phyloP scores from a whole-genome alignment of 306 rosid genomes.

The Cercis canadensis region DNA sequence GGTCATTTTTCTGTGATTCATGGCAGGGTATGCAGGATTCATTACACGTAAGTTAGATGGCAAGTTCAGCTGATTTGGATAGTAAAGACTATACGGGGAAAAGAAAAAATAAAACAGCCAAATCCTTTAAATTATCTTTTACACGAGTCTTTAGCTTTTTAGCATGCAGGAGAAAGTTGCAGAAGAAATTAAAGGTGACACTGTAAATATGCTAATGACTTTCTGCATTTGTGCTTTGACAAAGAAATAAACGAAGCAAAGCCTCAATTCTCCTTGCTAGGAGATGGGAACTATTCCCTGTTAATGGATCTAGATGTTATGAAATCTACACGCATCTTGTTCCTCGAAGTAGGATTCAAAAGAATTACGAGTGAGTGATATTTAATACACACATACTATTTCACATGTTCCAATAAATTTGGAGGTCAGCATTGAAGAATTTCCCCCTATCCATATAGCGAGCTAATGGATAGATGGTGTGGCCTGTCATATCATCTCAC shows the following conservation, averaged over 20 bases:
- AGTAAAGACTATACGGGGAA: background rate
- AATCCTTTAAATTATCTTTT: background rate
- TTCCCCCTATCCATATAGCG: slow-evolving; percentile 25
- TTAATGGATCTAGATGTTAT: slow-evolving; percentile 7
- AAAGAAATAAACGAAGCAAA: slow-evolving; percentile 21
- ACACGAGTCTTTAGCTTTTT: background rate
- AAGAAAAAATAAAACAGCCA: background rate
- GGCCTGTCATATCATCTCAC: slow-evolving; percentile 28
- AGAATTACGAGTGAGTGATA: slow-evolving; percentile 13
- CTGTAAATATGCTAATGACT: background rate
- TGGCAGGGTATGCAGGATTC: slow-evolving; percentile 1
- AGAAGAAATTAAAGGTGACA: background rate
- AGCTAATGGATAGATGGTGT: slow-evolving; percentile 30
- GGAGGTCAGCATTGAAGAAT: slow-evolving; percentile 34
- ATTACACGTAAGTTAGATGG: background rate
- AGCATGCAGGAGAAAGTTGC: background rate
- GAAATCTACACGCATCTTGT: slow-evolving; percentile 19
- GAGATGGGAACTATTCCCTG: slow-evolving; percentile 24
- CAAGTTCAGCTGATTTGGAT: background rate
- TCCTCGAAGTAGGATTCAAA: slow-evolving; percentile 20
- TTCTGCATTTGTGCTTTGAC: slow-evolving; percentile 9
- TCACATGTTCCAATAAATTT: slow-evolving; percentile 26
- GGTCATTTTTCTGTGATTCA: background rate
- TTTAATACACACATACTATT: slow-evolving; percentile 22
- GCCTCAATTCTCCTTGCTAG: background rate